These are phyloP conservation scores for Aspergillus eucalypticola DNA, from an alignment of 2,329 filamentous ascomycete genomes.

Conservation along the genomic window DNA sequence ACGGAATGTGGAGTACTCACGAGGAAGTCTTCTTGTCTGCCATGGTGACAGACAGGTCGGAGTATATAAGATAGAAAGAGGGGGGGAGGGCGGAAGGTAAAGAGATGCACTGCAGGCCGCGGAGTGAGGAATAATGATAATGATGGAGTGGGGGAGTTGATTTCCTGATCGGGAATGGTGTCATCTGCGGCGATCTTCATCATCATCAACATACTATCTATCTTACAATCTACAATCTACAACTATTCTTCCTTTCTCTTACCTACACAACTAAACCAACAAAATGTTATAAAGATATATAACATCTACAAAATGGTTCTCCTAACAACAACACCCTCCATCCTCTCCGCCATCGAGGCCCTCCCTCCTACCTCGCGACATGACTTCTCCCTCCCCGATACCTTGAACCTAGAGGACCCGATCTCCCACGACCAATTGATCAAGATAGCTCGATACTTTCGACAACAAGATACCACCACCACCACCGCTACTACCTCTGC, in stretches of 20 bases:
- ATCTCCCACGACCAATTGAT: constrained; percentile 48
- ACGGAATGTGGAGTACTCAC: constrained; percentile 21
- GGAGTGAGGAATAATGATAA: not conserved
- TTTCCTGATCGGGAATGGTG: constrained; percentile 30
- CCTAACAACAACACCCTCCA: constrained; percentile 41
- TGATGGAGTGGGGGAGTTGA: constrained; percentile 20
- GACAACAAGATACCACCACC: constrained; percentile 1
- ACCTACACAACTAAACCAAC: not conserved
- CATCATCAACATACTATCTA: not conserved
- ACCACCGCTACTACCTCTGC: not conserved
- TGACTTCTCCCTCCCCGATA: constrained; percentile 37
- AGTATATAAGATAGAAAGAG: not conserved
- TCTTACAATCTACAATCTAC: constrained; percentile 11
- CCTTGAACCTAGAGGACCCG: constrained; percentile 31
- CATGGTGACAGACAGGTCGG: constrained; percentile 28
- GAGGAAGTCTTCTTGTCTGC: constrained; percentile 31
- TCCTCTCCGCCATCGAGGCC: constrained; percentile 41
- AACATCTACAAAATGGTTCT: constrained; percentile 39
- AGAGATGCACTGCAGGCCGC: not conserved
- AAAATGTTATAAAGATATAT: not conserved
- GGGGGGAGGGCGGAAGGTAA: constrained; percentile 6
- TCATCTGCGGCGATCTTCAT: not conserved
- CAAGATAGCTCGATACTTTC: constrained; percentile 35
- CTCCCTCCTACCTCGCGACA: constrained; percentile 34
- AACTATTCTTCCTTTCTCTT: constrained; percentile 9